phyloP scores from a whole-genome alignment of 2,329 filamentous ascomycete species.

The Ascomycota sp. region DNA sequence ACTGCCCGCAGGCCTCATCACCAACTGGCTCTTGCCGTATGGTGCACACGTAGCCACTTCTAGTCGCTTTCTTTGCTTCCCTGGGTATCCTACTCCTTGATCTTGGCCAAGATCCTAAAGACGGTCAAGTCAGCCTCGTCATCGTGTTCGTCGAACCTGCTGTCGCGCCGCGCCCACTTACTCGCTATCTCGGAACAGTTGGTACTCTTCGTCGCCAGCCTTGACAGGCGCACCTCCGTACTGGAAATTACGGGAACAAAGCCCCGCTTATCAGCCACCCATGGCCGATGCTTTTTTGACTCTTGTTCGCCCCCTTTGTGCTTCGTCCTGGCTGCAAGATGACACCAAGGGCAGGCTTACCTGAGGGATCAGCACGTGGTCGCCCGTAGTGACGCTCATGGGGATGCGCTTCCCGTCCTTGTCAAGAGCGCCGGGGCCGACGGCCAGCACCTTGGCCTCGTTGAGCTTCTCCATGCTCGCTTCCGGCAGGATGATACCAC shows the following conservation, averaged over 20 bases:
- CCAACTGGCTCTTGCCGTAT: conserved; percentile 9
- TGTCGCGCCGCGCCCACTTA: conserved; percentile 31
- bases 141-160: not conserved
- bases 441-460: conserved; percentile 88
- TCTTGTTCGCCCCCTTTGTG: too few species aligned
- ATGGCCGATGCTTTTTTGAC: too few species aligned
- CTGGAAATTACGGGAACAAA: too few species aligned
- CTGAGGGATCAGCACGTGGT: conserved; percentile 91
- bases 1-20: too few species aligned
- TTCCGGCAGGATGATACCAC: conserved; percentile 95
- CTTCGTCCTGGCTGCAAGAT: too few species aligned
- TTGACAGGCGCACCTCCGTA: conserved; percentile 90
- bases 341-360: conserved; percentile 37
- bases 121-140: not conserved
- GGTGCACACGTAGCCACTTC: too few species aligned
- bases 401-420: conserved; percentile 75
- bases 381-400: conserved; percentile 65
- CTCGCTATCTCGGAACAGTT: conserved; percentile 95
- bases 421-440: conserved; percentile 74
- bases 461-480: conserved; percentile 95
- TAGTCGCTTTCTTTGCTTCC: conserved; percentile 2
- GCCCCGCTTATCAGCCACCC: too few species aligned
- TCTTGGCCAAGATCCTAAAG: conserved; percentile 82
- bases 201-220: conserved; percentile 92
- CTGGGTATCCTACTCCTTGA: conserved; percentile 55